These are phyloP conservation scores for Cytospora piceae DNA, from an alignment of 2,329 filamentous ascomycete genomes.

Conservation along the genomic window DNA sequence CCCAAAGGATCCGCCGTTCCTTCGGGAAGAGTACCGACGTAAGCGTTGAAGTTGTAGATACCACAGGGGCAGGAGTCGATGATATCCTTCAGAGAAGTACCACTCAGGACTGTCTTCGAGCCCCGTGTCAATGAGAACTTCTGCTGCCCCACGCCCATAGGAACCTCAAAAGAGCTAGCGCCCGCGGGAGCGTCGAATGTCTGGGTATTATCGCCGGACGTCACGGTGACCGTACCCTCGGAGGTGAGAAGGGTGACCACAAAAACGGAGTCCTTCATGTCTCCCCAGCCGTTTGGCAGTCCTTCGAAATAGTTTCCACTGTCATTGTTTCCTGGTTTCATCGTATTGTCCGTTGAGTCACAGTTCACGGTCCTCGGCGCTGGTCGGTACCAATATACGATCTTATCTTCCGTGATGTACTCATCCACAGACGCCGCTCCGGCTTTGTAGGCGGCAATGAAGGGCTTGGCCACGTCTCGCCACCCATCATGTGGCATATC, in stretches of 20 bases:
- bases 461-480: conserved; percentile 58
- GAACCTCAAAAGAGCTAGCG: conserved; percentile 47
- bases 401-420: conserved; percentile 51
- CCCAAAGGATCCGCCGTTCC: conserved; percentile 42
- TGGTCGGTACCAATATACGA: conserved; percentile 61
- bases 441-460: conserved; percentile 57
- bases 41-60: conserved; percentile 62
- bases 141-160: conserved; percentile 53
- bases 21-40: conserved; percentile 54
- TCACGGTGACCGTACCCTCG: conserved; percentile 48
- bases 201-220: conserved; percentile 47
- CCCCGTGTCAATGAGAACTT: conserved; percentile 50
- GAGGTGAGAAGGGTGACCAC: conserved; percentile 54
- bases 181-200: conserved; percentile 52
- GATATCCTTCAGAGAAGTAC: conserved; percentile 54
- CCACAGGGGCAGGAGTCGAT: conserved; percentile 53
- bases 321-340: conserved; percentile 47
- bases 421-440: conserved; percentile 42
- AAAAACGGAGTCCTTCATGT: conserved; percentile 55
- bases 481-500: conserved; percentile 53
- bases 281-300: conserved; percentile 53
- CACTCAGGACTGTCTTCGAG: conserved; percentile 47
- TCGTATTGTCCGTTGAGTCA: conserved; percentile 56
- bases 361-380: conserved; percentile 51
- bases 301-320: conserved; percentile 57